Base-by-base conservation (phyloP, 2,329 filamentous ascomycete genomes). In the Plectosphaerella plurivora region DNA sequence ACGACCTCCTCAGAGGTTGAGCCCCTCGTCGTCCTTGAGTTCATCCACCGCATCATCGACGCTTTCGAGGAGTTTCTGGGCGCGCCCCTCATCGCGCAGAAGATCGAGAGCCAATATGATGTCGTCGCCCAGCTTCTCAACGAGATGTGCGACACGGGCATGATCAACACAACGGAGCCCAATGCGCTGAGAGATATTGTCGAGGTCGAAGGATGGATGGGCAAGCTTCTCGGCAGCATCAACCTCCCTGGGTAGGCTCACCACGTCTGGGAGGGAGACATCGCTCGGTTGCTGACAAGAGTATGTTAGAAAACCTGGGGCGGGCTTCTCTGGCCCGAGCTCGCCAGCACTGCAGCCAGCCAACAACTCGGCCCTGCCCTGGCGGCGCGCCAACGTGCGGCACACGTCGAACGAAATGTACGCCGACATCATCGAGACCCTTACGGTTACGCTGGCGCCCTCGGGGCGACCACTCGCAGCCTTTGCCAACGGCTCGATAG, bases 391-490 rank as follows among this genome's bases (percentile, higher is more conserved):
- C 39, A 96, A 96, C 63, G 94, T 99, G 50, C 82, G 92, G 15
- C 94, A 99, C 68, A 97, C 93, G 4, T 96, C 89, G 51, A 99
- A 97, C 70, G 94, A 99, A 69, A 79, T 99, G 60, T 97, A 97
- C 67, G 93, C 96, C 53, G 94, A 99, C 67, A 84, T 99, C 12
- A 84, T 99, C 55, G 94, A 99, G 73, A 91, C 89, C 1, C 76
- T 99, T 0, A 83, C 86, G 1, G 90, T 97, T 41, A 96, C 88
- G 0, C 80, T 97, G 42, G 91, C 94, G 1, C 94, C 94, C 0
- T 97, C 92, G 0, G 94, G 94, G 5, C 81, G 91, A 14, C 87
- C 93, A 1, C 78, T 99, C 20, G 86, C 90, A 8, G 93, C 94
- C 3, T 87, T 96, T 58, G 89, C 91, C 14, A 89, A 94, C 61